phyloP scores from a whole-genome alignment of 257 asterid species.

The Penstemon barbatus region DNA sequence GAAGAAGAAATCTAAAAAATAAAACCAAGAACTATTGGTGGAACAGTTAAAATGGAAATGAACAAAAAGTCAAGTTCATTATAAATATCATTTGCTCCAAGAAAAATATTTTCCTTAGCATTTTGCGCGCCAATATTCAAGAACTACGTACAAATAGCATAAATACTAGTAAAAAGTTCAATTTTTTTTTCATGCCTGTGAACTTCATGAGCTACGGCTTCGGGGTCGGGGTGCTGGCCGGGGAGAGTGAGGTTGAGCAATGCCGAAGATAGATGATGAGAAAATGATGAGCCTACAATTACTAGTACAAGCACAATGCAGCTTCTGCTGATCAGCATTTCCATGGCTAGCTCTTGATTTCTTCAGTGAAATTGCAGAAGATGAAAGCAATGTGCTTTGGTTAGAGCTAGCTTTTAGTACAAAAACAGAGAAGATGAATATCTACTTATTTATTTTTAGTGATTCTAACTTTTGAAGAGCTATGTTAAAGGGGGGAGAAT shows the following conservation, averaged over 20 bases:
- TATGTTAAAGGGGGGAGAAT: not conserved
- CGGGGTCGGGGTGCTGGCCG: constrained; percentile 64
- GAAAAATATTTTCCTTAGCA: too few relatives aligned
- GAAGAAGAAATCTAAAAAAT: too few relatives aligned
- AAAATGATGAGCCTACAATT: constrained; percentile 25
- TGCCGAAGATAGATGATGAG: constrained; percentile 23
- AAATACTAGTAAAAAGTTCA: too few relatives aligned
- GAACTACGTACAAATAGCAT: too few relatives aligned
- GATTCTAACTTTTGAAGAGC: constrained; percentile 11
- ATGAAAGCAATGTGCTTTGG: not conserved
- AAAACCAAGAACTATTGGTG: too few relatives aligned
- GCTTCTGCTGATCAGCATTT: constrained; percentile 27
- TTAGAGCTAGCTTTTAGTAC: not conserved
- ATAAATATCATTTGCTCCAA: too few relatives aligned
- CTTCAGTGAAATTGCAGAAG: not conserved
- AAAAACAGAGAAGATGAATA: constrained; percentile 1
- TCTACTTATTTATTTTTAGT: not conserved
- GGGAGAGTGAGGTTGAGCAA: constrained; percentile 45
- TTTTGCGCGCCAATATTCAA: too few relatives aligned
- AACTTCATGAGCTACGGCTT: constrained; percentile 42
- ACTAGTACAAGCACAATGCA: constrained; percentile 36
- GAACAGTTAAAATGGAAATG: too few relatives aligned
- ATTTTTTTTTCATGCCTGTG: constrained; percentile 43
- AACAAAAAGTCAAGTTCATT: too few relatives aligned
- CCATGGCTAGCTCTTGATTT: not conserved